Conservation (phyloP, 306 rosid genomes). For the Heteromeles arbutifolia region DNA sequence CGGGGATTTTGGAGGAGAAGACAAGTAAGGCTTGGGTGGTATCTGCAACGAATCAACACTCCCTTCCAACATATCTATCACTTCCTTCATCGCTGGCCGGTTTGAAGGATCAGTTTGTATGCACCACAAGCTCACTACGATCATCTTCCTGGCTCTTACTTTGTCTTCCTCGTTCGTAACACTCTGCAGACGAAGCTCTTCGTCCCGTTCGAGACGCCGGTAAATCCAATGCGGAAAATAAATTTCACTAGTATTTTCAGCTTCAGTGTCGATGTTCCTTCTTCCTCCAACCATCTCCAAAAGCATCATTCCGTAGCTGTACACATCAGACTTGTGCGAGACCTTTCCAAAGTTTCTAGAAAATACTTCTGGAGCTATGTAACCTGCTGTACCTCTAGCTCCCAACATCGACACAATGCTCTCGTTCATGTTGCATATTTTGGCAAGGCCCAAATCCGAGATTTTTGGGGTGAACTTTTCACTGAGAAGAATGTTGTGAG, state of each 20-base stretch:
- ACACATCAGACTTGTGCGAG: conserved; percentile 39
- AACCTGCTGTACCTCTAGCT: too few relatives aligned
- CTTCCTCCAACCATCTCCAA: conserved; percentile 20
- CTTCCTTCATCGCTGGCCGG: conserved; percentile 22
- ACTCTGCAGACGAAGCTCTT: conserved; percentile 11
- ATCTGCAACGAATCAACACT: conserved; percentile 8
- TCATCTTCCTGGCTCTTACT: conserved; percentile 14
- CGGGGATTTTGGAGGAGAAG: conserved; percentile 8
- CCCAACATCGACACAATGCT: too few relatives aligned
- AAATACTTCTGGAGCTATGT: too few relatives aligned
- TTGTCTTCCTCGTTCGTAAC: conserved; percentile 17
- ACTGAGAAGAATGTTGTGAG: too few relatives aligned
- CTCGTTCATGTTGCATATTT: too few relatives aligned
- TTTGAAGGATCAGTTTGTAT: conserved; percentile 18
- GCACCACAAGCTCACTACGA: conserved; percentile 30
- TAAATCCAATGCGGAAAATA: conserved; percentile 41
- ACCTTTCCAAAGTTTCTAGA: too few relatives aligned
- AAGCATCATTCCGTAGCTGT: conserved; percentile 16
- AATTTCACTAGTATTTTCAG: conserved; percentile 17
- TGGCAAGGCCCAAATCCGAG: too few relatives aligned
- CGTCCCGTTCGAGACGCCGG: conserved; percentile 16
- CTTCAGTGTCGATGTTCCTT: conserved; percentile 6
- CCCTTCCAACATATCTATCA: conserved; percentile 33
- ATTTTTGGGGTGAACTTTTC: too few relatives aligned
- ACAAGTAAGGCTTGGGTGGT: conserved; percentile 31